Percentiles rank a stretch among this genome's conserved stretches.
Evolutionary conservation across 164 flowering plant species (phyloP).

Genomic region (Nymphaea colorata): DNA sequence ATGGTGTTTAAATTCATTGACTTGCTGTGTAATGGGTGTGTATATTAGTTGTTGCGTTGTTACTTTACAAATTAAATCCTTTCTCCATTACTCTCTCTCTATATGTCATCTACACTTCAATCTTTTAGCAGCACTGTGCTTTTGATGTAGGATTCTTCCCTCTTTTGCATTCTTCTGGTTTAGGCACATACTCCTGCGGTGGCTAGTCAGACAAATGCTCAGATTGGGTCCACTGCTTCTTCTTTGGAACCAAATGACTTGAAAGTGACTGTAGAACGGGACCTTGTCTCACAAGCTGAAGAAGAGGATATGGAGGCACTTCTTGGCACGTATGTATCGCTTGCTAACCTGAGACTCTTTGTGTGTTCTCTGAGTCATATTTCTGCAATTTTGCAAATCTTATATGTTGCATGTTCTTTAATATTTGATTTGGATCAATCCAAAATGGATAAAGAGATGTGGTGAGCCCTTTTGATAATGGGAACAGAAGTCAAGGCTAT

Average conservation of each 20-base stretch:
- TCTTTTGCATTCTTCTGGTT: constrained; percentile 3
- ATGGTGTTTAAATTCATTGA: too few relatives aligned
- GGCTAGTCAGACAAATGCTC: constrained; percentile 29
- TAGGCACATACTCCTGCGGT: constrained; percentile 75
- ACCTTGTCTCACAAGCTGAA: constrained; percentile 82
- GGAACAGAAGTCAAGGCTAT: too few relatives aligned
- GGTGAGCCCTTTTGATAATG: too few relatives aligned
- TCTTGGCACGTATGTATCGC: constrained; percentile 63
- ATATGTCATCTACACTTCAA: not conserved
- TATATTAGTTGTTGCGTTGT: too few relatives aligned
- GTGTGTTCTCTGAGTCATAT: not conserved
- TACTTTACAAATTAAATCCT: too few relatives aligned
- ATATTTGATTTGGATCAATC: too few relatives aligned
- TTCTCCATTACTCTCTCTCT: too few relatives aligned
- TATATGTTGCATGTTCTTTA: too few relatives aligned
- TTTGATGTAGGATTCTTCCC: not conserved
- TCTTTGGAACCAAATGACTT: constrained; percentile 48
- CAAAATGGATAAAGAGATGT: too few relatives aligned
- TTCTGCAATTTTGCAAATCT: too few relatives aligned
- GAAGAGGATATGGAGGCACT: constrained; percentile 97
- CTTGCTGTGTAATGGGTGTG: too few relatives aligned
- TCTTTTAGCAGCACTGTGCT: not conserved
- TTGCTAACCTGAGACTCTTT: not conserved
- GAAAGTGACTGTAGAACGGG: constrained; percentile 83
- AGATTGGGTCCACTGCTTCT: constrained; percentile 50